Evolutionary conservation across 331 rosid genomes (phyloP), one percentile per base, ranked within the genome.

Genomic region (Acacia concinna): DNA sequence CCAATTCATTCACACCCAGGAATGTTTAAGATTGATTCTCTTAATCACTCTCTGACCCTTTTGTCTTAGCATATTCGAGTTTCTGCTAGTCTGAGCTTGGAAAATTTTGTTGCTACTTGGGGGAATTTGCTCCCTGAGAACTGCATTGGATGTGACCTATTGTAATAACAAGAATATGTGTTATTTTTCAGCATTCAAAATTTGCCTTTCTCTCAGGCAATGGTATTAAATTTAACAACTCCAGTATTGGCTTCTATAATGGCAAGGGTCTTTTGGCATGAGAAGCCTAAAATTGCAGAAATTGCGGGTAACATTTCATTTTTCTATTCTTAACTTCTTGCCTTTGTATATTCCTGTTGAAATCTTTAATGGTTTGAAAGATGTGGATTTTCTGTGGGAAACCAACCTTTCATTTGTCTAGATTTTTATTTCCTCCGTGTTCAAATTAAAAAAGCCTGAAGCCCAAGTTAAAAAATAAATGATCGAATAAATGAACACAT

Each of bases 171-270:
- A 21, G 15, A 79, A 66, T 20, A 62, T 34, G 20, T 79, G 6
- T 76, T 67, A 27, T 15, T 80, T 78, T 79, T 68, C 97, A 93
- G 97, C 92, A 86, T 87, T 86, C 94, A 87, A 71, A 87, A 84
- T 84, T 75, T 93, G 82, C 91, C 94, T 78, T 87, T 83, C 32
- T 73, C 92, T 87, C 91, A 91, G 87, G 92, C 97, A 77, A 38
- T 82, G 84, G 89, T 90, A 76, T 77, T 89, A 78, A 88, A 91
- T 83, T 87, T 89, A 57, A 88, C 91, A 23, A 87, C 91, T 83
- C 98, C 92, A 4, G 73, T 93, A 44, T 82, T 93, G 89, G 94
- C 98, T 81, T 87, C 98, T 71, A 41, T 89, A 79, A 85, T 79
- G 84, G 93, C 97, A 20, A 87, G 92, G 80, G 38, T 91, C 69